Evolutionary conservation across 768 basidiomycete genomes (phyloP).

Genomic region (Pleurotus eryngii): DNA sequence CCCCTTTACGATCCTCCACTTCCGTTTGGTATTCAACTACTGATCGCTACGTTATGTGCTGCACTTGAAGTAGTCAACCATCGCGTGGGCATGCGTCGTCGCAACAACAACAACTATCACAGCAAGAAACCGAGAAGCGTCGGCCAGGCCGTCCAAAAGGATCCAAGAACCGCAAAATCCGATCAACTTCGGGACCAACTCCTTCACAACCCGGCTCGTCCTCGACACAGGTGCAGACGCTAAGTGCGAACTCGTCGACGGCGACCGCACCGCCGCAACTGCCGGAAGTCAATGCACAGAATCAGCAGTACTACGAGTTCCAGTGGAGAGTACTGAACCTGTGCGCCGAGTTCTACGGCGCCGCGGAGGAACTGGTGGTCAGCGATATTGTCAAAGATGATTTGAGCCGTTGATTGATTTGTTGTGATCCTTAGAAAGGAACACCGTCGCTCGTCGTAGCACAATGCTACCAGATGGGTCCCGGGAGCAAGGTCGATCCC

Average conservation of each 20-base stretch:
- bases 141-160: slow-evolving; percentile 78
- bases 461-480: slow-evolving; percentile 77
- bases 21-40: background rate
- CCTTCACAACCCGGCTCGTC: background rate
- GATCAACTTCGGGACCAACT: slow-evolving; percentile 10
- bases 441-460: slow-evolving; percentile 71
- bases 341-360: slow-evolving; percentile 83
- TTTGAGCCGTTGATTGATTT: background rate
- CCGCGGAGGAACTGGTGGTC: slow-evolving; percentile 81
- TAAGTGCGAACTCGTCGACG: slow-evolving; percentile 15
- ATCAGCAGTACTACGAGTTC: slow-evolving; percentile 81
- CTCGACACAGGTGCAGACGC: background rate
- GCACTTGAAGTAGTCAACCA: slow-evolving; percentile 20
- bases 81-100: slow-evolving; percentile 24
- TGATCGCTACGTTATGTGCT: background rate
- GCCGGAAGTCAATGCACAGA: slow-evolving; percentile 55
- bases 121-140: slow-evolving; percentile 46
- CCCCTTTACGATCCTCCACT: background rate
- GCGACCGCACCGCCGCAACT: slow-evolving; percentile 34
- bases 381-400: slow-evolving; percentile 24
- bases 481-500: slow-evolving; percentile 68
- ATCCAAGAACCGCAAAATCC: slow-evolving; percentile 67
- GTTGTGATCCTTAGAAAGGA: slow-evolving; percentile 36
- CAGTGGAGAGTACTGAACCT: slow-evolving; percentile 82
- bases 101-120: slow-evolving; percentile 29